Evolutionary conservation across 1,139 yeast genomes (phyloP).

Genomic region (Scheffersomyces parashehatae): DNA sequence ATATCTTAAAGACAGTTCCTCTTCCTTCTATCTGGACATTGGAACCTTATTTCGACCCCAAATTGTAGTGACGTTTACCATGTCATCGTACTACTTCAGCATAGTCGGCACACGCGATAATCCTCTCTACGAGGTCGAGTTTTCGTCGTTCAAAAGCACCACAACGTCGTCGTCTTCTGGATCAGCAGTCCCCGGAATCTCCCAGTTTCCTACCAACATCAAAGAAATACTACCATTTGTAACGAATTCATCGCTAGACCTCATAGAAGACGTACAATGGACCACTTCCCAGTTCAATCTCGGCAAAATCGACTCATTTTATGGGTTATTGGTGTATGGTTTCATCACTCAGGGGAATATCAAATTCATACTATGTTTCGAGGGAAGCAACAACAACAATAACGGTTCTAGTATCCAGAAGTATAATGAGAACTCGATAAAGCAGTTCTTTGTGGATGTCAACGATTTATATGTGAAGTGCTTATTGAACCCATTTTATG

Average conservation of each 20-base stretch:
- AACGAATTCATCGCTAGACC: constrained; percentile 82
- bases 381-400: constrained; percentile 24
- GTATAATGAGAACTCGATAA: constrained; percentile 70
- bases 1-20: too few species aligned
- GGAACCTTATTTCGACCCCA: too few species aligned
- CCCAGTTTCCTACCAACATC: constrained; percentile 68
- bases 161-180: constrained; percentile 8
- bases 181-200: constrained; percentile 46
- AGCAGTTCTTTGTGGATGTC: constrained; percentile 80
- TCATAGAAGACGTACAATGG: constrained; percentile 91
- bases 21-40: too few species aligned
- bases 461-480: constrained; percentile 89
- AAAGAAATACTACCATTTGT: constrained; percentile 85
- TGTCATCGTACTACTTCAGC: constrained; percentile 77
- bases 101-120: constrained; percentile 85
- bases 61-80: constrained; percentile 1
- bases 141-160: constrained; percentile 62
- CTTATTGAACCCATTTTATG: constrained; percentile 82
- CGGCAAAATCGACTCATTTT: constrained; percentile 82
- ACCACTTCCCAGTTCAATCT: constrained; percentile 61
- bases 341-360: constrained; percentile 87
- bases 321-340: constrained; percentile 77
- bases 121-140: constrained; percentile 86
- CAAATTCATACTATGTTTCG: constrained; percentile 78
- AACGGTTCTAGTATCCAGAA: constrained; percentile 15